Base-by-base conservation (phyloP, 75 land plant genomes). In the Picea glauca region DNA sequence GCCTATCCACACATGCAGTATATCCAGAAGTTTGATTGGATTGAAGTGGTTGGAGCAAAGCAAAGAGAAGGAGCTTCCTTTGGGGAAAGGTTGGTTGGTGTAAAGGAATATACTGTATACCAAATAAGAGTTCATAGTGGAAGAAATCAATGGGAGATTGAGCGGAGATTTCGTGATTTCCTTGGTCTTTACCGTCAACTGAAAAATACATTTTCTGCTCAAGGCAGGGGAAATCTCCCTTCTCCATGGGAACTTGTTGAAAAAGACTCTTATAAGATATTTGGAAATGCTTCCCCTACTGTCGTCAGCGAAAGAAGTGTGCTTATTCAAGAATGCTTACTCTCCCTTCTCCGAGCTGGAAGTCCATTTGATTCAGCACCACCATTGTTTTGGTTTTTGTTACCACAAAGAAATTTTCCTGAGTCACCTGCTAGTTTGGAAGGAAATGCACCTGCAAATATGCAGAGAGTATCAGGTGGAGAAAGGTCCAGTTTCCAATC, bases 51-150 rank as follows among this genome's bases (percentile, higher is more conserved):
- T 13, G 99, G 99, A n/a, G 97, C 99, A 70, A 87, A 83, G 68
- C 99, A 96, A 68, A 91, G 82, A 72, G 87, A 77, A 80, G 99
- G 99, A 14, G 92, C 92, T 67, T 96, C 99, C 23, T 81, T 96
- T 63, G 87, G 98, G 50, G 99, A 94, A 78, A 84, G 99, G 81
- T 86, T 96, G 78, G 94, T 96, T 65, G 99, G 99, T 33, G 98
- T 96, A 14, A 89, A 87, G 83, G 97, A 96, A 54, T 91, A 94
- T 80, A 96, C 99, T 66, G 86, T 96, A 12, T 96, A 96, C 76
- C 80, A 61, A 77, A 86, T 96, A 74, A 87, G 81, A 77, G 99
- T 94, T n/a, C 76, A 82, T 67, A 80, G 87, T 76, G 95, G 87
- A 30, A 83, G 83, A 11, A 76, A 87, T 58, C 90, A 91, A 62